Evolutionary conservation across 768 basidiomycete genomes (phyloP), one percentile per base, ranked within the genome.

Genomic region (Lentinula detonsa): DNA sequence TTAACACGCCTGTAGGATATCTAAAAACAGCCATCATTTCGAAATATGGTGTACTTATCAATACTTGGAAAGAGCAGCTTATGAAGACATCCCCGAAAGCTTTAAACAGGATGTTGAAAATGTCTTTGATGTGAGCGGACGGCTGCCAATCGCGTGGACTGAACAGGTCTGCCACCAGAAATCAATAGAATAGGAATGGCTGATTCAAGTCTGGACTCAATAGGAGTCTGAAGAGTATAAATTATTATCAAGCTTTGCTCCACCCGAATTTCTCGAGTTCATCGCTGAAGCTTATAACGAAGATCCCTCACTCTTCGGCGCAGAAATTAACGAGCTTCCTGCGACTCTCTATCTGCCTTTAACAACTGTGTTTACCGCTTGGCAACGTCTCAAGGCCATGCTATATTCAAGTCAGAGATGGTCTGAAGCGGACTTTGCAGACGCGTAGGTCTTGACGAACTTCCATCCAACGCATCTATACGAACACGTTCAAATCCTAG

Each of bases 401-500:
- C 74, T 69, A 18, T 68, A 68, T 5, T 75, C 75, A 5, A 74
- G 74, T 18, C 77, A 81, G 57, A 82, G 74, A 65, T 79, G 76
- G 71, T 81, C 80, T 2, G 83, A 85, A 63, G 80, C 82, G 1
- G 84, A 84, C 62, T 83, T 76, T 60, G 81, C 75, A 15, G 76
- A 80, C 54, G 81, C 84, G 81, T 85, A 67, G 53, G 81, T 69
- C 59, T 21, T 34, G 28, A 28, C 28, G 9, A 34, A 18, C 55
- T 21, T 35, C 48, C 16, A 56, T 45, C 28, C 23, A 39, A 35
- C n/a, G 57, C 34, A 46, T 23, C 50, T 8, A 42, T 35, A 28
- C 31, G 28, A 28, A 43, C 60, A 0, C 11, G 9, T 34, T 51
- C 23, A 10, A 51, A 33, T 33, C 9, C 13, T n/a, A 82, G 81